Base-by-base conservation (phyloP, 2,329 filamentous ascomycete species). In the Aureobasidium sp. region DNA sequence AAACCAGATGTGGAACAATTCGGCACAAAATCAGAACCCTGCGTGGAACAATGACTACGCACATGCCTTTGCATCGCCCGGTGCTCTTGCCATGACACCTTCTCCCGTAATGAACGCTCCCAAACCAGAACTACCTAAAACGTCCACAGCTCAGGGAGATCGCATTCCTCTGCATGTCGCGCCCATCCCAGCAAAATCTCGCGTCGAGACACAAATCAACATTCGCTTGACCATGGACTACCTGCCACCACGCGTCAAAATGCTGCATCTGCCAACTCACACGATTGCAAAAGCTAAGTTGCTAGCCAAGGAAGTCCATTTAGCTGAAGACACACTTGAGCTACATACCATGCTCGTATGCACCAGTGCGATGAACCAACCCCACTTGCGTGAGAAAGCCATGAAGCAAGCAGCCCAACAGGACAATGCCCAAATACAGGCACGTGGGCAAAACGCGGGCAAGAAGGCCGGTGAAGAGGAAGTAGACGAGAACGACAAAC, bases 241-340 rank as follows among this genome's bases (percentile, higher is more conserved):
- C 23, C 78, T 96, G 51, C 91, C 92, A 1, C 77, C 81, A 0
- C 88, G 88, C 12, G 84, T 92, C 62, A 89, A 87, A 66, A 90
- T 88, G 71, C 78, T 97, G 56, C 91, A 95, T 70, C 82, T 99
- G 17, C 94, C 93, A 5, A 86, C 88, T 3, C 87, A 97, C 71
- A 95, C 91, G 0, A 94, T 99, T 61, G 94, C 92, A 23, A 97
- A 97, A 73, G 90, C 92, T 7, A 97, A 97, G 75, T 82, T 96
- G 27, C 81, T 96, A 48, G 85, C 89, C 2, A 95, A 91, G 69
- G 84, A 87, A 1, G 83, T 87, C 3, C 81, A 84, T 41, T 84
- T 83, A 37, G 82, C 84, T 2, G 80, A 87, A 7, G 90, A 95
- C 67, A 92, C 85, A 62, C 80, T 93, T 34, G 91, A 93, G 76